Base-by-base conservation (phyloP, 2,329 filamentous ascomycete species). In the Myrmaecium sp. region DNA sequence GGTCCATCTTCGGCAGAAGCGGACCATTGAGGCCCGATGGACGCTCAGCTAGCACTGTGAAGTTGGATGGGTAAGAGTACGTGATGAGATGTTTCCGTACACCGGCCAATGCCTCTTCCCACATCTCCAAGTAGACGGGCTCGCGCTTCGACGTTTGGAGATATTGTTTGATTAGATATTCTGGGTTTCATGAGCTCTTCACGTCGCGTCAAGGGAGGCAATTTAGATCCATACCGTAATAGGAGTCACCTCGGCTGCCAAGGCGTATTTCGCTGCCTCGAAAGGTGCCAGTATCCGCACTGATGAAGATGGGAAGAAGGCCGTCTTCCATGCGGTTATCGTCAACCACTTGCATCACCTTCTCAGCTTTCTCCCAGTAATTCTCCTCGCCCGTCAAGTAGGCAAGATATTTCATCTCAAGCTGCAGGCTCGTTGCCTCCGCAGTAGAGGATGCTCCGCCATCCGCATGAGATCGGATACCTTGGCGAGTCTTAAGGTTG, bases 131-230 rank as follows among this genome's bases (percentile, higher is more conserved):
- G 52, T 98, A 98, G 10, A 95, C 57, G 0, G 72, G 63, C 49
- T 98, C 86, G 43, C 84, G 64, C 47, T 78, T 72, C 30, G 79
- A 80, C 8, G 89, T 98, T 52, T 98, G 89, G 12, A 94, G 64
- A 47, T 92, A 95, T 51, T 98, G 89, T 58, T 98, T 98, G 60
- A 95, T 91, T 26, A 98, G 69, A 50, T 98, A 98, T 55, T 98
- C 82, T 60, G 18, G n/a, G n/a, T n/a, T n/a, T n/a, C n/a, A n/a
- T n/a, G n/a, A n/a, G n/a, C n/a, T n/a, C 9, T 14, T 12, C 9
- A 14, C 7, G 9, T 23, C 21, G 8, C 13, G 22, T 8, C 22
- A 8, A 8, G 8, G 11, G 11, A 14, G 12, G 21, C 12, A 7
- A 9, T 28, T 10, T 13, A 17, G 15, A 22, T 6, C 15, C 48